Percentiles rank a stretch among this genome's conserved stretches.
Evolutionary conservation across 495 filamentous ascomycete genomes (phyloP).

Genomic region (Penicillium waksmanii): DNA sequence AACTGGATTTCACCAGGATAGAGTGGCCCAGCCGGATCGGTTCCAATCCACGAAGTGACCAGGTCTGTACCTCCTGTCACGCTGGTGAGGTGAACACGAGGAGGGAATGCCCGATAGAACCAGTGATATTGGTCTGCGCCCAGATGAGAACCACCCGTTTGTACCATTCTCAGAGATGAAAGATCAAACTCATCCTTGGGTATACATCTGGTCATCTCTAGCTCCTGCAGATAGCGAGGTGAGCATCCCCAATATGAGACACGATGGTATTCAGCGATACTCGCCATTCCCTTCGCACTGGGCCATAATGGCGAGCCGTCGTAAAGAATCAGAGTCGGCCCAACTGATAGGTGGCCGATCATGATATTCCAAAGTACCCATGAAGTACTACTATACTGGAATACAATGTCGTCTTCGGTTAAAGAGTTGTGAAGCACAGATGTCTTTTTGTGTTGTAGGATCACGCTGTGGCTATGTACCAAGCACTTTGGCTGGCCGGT

Average conservation of each 20-base stretch:
- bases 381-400: constrained; percentile 68
- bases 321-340: constrained; percentile 65
- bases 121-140: constrained; percentile 69
- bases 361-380: constrained; percentile 80
- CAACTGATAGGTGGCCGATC: constrained; percentile 63
- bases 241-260: constrained; percentile 65
- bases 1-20: constrained; percentile 70
- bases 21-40: constrained; percentile 65
- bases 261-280: constrained; percentile 45
- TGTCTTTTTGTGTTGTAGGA: constrained; percentile 65
- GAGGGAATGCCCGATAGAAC: constrained; percentile 77
- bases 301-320: constrained; percentile 74
- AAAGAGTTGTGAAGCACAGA: constrained; percentile 59
- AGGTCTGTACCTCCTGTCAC: constrained; percentile 75
- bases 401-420: constrained; percentile 46
- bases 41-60: constrained; percentile 68
- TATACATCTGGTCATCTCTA: constrained; percentile 58
- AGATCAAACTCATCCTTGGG: constrained; percentile 64
- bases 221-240: constrained; percentile 70
- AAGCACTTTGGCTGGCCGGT: constrained; percentile 77
- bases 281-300: constrained; percentile 37
- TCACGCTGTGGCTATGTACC: constrained; percentile 64
- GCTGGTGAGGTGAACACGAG: constrained; percentile 64
- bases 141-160: constrained; percentile 70
- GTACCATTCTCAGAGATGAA: constrained; percentile 55